Evolutionary conservation across 257 asterid genomes (phyloP).

Genomic region (Solanum piurae): DNA sequence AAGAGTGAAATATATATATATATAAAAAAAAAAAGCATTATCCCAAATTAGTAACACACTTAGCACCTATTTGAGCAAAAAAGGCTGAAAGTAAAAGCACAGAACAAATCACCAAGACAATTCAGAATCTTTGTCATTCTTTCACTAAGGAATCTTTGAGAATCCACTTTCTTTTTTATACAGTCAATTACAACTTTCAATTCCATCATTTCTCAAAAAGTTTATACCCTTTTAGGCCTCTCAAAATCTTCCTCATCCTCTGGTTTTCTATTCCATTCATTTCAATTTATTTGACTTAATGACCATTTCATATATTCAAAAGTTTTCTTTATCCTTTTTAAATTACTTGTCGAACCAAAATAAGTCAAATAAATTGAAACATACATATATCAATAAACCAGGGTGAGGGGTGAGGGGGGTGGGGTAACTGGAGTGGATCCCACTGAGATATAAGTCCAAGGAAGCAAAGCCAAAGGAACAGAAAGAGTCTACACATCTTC

Average conservation of each 20-base stretch:
- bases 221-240: not conserved
- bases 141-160: not conserved
- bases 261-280: not conserved
- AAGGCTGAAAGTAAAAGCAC: not conserved
- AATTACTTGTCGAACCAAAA: too few relatives aligned
- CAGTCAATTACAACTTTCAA: not conserved
- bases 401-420: not conserved
- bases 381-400: not conserved
- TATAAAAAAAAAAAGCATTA: not conserved
- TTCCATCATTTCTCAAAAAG: not conserved
- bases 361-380: too few relatives aligned
- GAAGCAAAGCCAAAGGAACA: slow-evolving; percentile 8
- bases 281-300: too few relatives aligned
- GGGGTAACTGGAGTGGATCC: slow-evolving; percentile 22
- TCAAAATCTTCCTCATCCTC: not conserved
- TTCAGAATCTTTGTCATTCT: not conserved
- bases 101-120: not conserved
- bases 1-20: not conserved
- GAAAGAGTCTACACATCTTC: not conserved
- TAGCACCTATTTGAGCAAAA: not conserved
- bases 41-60: not conserved
- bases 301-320: not conserved
- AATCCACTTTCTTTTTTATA: not conserved
- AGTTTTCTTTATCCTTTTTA: too few relatives aligned
- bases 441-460: slow-evolving; percentile 20